Evolutionary conservation across 1,139 yeast genomes (phyloP), one percentile per base, ranked within the genome.

Genomic region (Wickerhamiella pararugosa): DNA sequence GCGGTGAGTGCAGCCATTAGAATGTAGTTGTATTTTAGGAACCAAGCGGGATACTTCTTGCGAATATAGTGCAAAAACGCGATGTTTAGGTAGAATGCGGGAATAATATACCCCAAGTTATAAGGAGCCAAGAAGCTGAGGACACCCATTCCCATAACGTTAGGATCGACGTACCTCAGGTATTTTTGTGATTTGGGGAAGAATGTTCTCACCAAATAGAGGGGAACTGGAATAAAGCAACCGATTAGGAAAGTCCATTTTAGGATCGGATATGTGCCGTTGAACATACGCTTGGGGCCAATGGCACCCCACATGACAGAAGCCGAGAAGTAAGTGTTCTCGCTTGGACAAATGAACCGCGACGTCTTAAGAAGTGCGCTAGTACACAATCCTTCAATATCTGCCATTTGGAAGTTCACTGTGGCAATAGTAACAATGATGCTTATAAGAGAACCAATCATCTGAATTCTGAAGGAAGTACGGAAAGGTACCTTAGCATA

Each of bases 291-390:
- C 54, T 66, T 62, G 30, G 80, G 81, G 34, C 78, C 79, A 51
- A 79, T 74, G 39, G 72, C 73, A 47, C 83, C 82, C 73, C 76
- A 75, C 25, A 73, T 59, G 10, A 75, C 70, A 7, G 76, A 67
- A n/a, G 76, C 66, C 35, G 70, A 60, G 58, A 64, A 75, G 54
- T 61, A 71, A 1, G 74, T 67, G 34, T 56, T 60, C 11, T 67
- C n/a, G 53, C 31, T 32, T 33, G 48, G 58, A 40, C 65, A 61
- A 25, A 56, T 54, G 45, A 62, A 60, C 47, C 55, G 52, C 29
- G 39, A 32, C 1, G 39, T 45, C 6, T 26, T 21, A 2, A 25
- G 31, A 36, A 47, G 45, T 45, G 73, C 73, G 29, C 54, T 51
- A 10, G 65, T 58, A 79, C 81, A 47, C 65, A 66, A 0, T 76